Base-by-base conservation (phyloP, 257 asterid species). In the Gentiana dahurica region DNA sequence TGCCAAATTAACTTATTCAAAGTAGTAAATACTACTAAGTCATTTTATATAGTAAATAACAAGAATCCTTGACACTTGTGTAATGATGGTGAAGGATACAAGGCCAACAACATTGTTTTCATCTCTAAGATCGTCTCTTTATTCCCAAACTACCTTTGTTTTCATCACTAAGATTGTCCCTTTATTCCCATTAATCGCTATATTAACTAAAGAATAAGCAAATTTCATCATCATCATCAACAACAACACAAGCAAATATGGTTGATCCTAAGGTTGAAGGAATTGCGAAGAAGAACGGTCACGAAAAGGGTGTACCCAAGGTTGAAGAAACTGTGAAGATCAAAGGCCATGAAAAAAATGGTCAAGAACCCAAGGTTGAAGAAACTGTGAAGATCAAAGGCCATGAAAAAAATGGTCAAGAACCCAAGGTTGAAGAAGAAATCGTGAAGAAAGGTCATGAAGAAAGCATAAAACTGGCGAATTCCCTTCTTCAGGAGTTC, bases 401-500 rank as follows among this genome's bases (percentile, higher is more conserved):
- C 24, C 15, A 61, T 51, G 49, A 49, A 34, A 73, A 32, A 24
- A 61, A 86, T 86, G 95, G 90, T 84, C 24, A 24, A 3, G 92
- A 79, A 12, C 64, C 55, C 45, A 81, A 67, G 74, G 85, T 67
- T 24, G 24, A 24, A 73, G 96, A 94, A 65, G 94, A 75, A 62
- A 56, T 71, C 8, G 63, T 75, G 38, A 80, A 74, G 60, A 58
- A 51, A 38, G 89, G 89, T 2, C 79, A 81, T 3, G 86, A 81
- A 34, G 86, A 84, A 51, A 84, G 89, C 34, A 59, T 70, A 5
- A 81, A 78, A 64, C 51, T 74, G 79, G 86, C 84, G 0, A 2
- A 36, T 32, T 65, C 68, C 4, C 81, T 87, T n/a, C 85, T 87
- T 0, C 78, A 84, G 56, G 94, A 87, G 57, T 84, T 79, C 52